Evolutionary conservation across 768 basidiomycete genomes (phyloP).

Genomic region (Mycena belliarum): DNA sequence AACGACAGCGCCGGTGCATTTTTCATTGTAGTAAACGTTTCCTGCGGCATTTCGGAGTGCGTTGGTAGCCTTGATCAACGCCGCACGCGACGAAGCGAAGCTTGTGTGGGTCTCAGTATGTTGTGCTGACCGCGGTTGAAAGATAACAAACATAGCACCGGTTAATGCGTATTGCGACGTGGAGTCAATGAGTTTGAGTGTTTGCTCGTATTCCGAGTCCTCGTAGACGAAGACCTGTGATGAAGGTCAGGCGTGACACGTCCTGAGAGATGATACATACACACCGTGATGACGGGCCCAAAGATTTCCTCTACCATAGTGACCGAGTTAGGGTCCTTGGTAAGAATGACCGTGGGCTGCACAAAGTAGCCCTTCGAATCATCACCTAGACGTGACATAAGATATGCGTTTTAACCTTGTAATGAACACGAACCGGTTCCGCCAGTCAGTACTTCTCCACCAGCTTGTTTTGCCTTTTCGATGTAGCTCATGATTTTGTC

Average conservation of each 20-base stretch:
- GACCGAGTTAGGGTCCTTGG: conserved; percentile 83
- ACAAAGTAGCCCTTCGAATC: conserved; percentile 92
- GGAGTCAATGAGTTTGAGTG: conserved; percentile 80
- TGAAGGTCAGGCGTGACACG: background rate
- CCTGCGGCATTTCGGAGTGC: conserved; percentile 89
- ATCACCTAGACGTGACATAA: conserved; percentile 52
- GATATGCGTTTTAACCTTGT: background rate
- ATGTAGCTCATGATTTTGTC: conserved; percentile 86
- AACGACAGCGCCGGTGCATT: conserved; percentile 96
- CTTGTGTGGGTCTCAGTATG: conserved; percentile 30
- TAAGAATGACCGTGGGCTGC: conserved; percentile 92
- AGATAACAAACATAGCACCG: conserved; percentile 77
- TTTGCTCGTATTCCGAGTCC: conserved; percentile 84
- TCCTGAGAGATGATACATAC: conserved; percentile 18
- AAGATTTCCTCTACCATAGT: conserved; percentile 97
- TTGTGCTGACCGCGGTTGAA: background rate
- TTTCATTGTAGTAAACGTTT: conserved; percentile 98
- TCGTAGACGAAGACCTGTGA: conserved; percentile 82
- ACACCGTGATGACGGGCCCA: conserved; percentile 89
- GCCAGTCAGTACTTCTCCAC: conserved; percentile 88
- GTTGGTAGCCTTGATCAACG: conserved; percentile 77
- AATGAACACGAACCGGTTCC: conserved; percentile 58
- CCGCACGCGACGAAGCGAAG: conserved; percentile 81
- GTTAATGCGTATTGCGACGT: conserved; percentile 91
- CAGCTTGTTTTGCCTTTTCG: conserved; percentile 81